Percentiles rank a stretch among this genome's conserved stretches.
These are phyloP conservation scores for Inga leiocalycina DNA, from an alignment of 306 rosid genomes.

Conservation along the genomic window DNA sequence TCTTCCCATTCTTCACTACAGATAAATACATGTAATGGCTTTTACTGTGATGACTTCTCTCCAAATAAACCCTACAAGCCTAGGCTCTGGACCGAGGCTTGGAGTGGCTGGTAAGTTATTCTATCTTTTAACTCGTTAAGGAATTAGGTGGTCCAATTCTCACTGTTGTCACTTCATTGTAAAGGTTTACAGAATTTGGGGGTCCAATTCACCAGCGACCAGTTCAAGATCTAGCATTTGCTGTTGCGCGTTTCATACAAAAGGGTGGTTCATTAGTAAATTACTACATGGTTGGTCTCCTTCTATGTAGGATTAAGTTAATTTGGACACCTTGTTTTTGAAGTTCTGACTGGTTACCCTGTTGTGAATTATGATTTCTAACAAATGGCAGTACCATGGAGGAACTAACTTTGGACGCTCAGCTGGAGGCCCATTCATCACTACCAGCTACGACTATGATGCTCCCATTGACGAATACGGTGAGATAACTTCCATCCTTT, in stretches of 20 bases:
- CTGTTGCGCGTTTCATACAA: constrained; percentile 89
- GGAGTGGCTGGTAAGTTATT: constrained; percentile 95
- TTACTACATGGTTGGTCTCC: constrained; percentile 88
- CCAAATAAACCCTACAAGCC: constrained; percentile 98
- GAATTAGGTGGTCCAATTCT: constrained; percentile 4
- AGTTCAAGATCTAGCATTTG: constrained; percentile 91
- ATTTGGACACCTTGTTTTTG: constrained; percentile 1
- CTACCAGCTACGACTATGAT: constrained; percentile 94
- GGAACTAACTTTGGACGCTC: constrained; percentile 98
- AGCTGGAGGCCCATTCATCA: constrained; percentile 95
- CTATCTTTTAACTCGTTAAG: constrained; percentile 16
- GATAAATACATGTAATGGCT: constrained; percentile 93
- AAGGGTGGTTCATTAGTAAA: constrained; percentile 83
- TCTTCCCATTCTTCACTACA: constrained; percentile 38
- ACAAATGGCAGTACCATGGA: constrained; percentile 81
- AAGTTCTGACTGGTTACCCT: constrained; percentile 16
- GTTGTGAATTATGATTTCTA: constrained; percentile 14
- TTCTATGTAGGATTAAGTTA: constrained; percentile 24
- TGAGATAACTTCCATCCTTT: constrained; percentile 42
- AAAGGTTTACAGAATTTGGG: constrained; percentile 94
- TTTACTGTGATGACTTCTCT: constrained; percentile 83
- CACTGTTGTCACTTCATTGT: not conserved
- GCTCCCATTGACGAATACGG: constrained; percentile 98
- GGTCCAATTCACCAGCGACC: constrained; percentile 76
- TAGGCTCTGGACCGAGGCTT: constrained; percentile 86